Evolutionary conservation across 2,329 filamentous ascomycete species (phyloP), one percentile per base, ranked within the genome.

Genomic region (Sordariomycetes sp.): DNA sequence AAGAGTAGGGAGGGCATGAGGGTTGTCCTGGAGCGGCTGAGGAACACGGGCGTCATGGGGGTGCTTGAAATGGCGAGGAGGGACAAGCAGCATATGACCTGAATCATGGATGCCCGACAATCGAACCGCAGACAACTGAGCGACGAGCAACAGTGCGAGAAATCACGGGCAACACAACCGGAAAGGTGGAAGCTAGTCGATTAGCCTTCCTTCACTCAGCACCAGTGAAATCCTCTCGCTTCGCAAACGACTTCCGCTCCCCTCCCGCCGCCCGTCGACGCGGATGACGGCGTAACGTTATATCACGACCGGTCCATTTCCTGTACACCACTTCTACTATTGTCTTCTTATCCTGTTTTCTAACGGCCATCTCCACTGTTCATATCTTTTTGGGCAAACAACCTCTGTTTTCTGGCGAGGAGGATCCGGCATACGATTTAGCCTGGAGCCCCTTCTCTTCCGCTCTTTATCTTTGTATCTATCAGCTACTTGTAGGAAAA

Each of bases 1-100:
- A 91, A 91, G 73, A 89, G 87, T 63, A 83, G 86, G 54, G 86
- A 91, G 67, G 89, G 89, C 54, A 92, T 94, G 89, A 84, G 81
- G 58, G 81, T 91, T 42, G 88, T 94, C 10, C 76, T 94, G 24
- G 86, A 90, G 69, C 76, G 88, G 53, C 72, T 84, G 56, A 76
- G 80, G 53, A 79, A 80, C 67, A 80, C 76, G 48, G 78, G 79
- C 34, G 75, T 82, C 58, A 77, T 82, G 57, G 77, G 78, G 45
- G 78, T 83, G 34, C 68, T 84, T 36, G 80, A 84, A 66, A 74
- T 78, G 54, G 70, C 79, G 62, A 74, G 79, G 50, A 66, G 71
- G 51, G 73, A 75, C 60, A 53, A 36, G 36, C 55, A 57, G 51
- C 50, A 51, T 5, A 53, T 53, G 55, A 34, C 55, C 32, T 57